These are phyloP conservation scores for Phytophthora podocarpi DNA, from an alignment of 352 stramenopile species.

Conservation along the genomic window DNA sequence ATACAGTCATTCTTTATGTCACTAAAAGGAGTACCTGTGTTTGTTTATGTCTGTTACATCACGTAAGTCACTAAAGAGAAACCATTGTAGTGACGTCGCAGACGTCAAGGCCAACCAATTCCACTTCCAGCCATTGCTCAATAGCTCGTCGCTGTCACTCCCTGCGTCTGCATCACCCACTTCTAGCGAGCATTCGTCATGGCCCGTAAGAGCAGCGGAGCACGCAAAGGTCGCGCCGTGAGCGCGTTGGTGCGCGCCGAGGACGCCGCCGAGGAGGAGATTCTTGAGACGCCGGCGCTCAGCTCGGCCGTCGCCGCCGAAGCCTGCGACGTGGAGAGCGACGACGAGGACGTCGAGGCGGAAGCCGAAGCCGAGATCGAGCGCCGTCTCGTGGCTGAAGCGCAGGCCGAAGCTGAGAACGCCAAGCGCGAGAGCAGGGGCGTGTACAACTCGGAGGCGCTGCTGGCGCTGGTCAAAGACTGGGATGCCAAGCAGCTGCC, in stretches of 20 bases:
- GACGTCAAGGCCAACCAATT: slow-evolving; percentile 29
- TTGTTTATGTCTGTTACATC: too few species aligned
- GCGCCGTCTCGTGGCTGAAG: slow-evolving; percentile 73
- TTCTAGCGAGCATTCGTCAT: slow-evolving; percentile 19
- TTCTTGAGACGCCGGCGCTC: slow-evolving; percentile 82
- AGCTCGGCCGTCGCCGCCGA: slow-evolving; percentile 36
- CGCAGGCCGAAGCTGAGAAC: slow-evolving; percentile 53
- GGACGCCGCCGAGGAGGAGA: slow-evolving; percentile 79
- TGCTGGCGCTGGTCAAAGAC: slow-evolving; percentile 59
- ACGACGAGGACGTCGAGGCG: slow-evolving; percentile 52
- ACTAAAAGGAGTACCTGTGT: neutral
- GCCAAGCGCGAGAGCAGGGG: slow-evolving; percentile 50
- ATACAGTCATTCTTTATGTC: slow-evolving; percentile 1
- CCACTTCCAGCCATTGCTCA: slow-evolving; percentile 20
- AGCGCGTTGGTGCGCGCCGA: slow-evolving; percentile 73
- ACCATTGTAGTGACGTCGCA: neutral
- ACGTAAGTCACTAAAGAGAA: slow-evolving; percentile 14
- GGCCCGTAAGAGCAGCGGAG: slow-evolving; percentile 47
- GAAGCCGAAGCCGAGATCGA: slow-evolving; percentile 78
- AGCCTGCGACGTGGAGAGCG: slow-evolving; percentile 35
- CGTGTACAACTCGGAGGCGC: slow-evolving; percentile 79
- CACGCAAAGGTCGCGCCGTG: slow-evolving; percentile 42
- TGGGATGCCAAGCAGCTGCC: slow-evolving; percentile 59
- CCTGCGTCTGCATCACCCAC: neutral
- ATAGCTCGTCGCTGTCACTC: neutral